Conservation (phyloP, 768 basidiomycete genomes). For the Dendrothele bispora region DNA sequence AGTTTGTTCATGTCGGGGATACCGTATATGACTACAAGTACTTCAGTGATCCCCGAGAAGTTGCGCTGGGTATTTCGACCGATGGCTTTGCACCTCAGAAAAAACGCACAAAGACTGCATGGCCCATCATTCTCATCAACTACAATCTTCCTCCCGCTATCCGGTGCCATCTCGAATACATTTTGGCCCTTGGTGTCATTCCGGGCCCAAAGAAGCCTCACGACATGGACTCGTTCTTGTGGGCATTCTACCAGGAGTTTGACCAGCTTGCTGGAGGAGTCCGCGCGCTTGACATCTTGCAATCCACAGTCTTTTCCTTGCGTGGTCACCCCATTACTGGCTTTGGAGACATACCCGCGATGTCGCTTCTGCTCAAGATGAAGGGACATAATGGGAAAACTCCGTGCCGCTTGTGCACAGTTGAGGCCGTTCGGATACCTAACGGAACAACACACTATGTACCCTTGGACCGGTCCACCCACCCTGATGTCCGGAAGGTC, state of each 20-base stretch:
- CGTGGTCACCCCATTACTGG: constrained; percentile 18
- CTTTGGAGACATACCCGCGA: constrained; percentile 30
- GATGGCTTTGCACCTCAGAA: constrained; percentile 8
- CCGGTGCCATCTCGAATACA: constrained; percentile 21
- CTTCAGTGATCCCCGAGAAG: background rate
- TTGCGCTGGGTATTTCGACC: constrained; percentile 5
- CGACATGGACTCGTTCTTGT: constrained; percentile 30
- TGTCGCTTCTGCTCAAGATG: constrained; percentile 20
- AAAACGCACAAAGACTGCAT: constrained; percentile 19
- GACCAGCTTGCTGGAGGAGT: constrained; percentile 23
- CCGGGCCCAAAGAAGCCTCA: constrained; percentile 29
- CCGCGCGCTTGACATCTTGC: constrained; percentile 18
- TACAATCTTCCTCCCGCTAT: constrained; percentile 33
- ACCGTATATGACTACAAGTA: constrained; percentile 3
- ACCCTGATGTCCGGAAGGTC: constrained; percentile 7
- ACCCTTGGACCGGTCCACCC: constrained; percentile 14
- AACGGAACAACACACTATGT: too few species aligned
- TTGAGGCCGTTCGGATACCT: too few species aligned
- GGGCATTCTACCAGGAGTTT: constrained; percentile 28
- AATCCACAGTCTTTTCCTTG: constrained; percentile 17
- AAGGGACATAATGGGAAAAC: constrained; percentile 29
- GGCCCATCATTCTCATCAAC: constrained; percentile 33
- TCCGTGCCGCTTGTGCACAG: constrained; percentile 27
- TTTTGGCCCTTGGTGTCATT: constrained; percentile 28
- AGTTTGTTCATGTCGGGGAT: constrained; percentile 15